Evolutionary conservation across 2,329 filamentous ascomycete species (phyloP).

Genomic region (Penicillium sp.): DNA sequence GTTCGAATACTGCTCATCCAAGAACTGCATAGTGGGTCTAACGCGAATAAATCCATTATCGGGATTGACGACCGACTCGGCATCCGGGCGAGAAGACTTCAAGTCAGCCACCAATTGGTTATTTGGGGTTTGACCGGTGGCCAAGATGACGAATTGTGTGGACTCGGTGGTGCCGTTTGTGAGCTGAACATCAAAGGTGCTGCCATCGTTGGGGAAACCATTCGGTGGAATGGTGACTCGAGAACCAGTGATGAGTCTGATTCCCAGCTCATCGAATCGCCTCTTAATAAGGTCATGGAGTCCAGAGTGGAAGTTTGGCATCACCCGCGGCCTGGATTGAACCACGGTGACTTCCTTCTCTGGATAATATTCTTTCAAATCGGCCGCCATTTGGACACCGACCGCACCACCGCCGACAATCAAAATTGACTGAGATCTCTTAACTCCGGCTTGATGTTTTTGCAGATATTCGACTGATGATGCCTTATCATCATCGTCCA

Average conservation of each 20-base stretch:
- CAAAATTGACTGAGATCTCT: conserved; percentile 25
- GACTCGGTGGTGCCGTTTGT: conserved; percentile 28
- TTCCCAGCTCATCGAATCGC: conserved; percentile 29
- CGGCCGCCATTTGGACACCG: conserved; percentile 45
- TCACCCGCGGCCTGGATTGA: conserved; percentile 38
- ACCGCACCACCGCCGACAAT: conserved; percentile 45
- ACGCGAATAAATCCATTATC: conserved; percentile 30
- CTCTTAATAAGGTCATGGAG: conserved; percentile 26
- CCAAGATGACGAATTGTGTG: conserved; percentile 38
- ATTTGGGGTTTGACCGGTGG: conserved; percentile 44
- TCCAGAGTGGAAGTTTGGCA: conserved; percentile 28
- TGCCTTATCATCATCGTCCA: conserved; percentile 28
- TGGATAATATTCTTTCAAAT: conserved; percentile 43
- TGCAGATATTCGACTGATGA: conserved; percentile 29
- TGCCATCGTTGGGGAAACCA: conserved; percentile 24
- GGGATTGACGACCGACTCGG: conserved; percentile 25
- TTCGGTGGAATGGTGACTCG: conserved; percentile 22
- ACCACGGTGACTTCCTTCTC: conserved; percentile 42
- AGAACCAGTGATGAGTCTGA: conserved; percentile 26
- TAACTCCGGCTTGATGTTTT: conserved; percentile 26
- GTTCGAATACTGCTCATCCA: conserved; percentile 25
- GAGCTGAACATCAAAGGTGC: conserved; percentile 23
- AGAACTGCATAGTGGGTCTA: conserved; percentile 29
- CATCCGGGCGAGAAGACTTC: conserved; percentile 14
- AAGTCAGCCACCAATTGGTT: conserved; percentile 33